Percentiles rank a stretch among this genome's conserved stretches.
These are phyloP conservation scores for Exidia glandulosa DNA, from an alignment of 768 basidiomycete species.

Conservation along the genomic window DNA sequence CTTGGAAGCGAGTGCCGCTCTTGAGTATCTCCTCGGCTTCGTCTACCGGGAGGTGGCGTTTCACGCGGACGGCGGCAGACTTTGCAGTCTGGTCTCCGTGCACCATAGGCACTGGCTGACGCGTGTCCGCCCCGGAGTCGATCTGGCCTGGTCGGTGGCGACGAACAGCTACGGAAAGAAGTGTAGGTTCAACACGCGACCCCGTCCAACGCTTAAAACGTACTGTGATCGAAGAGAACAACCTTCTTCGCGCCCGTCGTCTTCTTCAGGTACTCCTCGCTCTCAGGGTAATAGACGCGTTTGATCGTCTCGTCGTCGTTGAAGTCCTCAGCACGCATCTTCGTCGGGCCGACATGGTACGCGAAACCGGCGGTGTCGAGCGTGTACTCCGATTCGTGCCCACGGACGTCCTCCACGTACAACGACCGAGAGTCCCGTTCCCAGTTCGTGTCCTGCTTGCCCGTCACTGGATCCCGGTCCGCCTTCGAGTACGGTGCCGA, in stretches of 20 bases:
- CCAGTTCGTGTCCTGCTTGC: constrained; percentile 29
- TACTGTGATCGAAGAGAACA: constrained; percentile 58
- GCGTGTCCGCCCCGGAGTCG: constrained; percentile 25
- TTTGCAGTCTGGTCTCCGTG: constrained; percentile 44
- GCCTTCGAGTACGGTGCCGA: constrained; percentile 28
- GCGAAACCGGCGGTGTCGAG: constrained; percentile 46
- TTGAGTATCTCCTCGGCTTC: constrained; percentile 35
- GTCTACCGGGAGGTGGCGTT: constrained; percentile 35
- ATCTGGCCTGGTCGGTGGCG: constrained; percentile 27
- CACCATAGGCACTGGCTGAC: constrained; percentile 29
- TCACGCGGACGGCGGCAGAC: constrained; percentile 35
- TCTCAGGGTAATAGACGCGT: constrained; percentile 51
- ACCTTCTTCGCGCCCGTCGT: constrained; percentile 49
- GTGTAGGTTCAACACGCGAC: not conserved
- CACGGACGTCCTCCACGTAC: constrained; percentile 42
- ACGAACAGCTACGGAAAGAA: constrained; percentile 28
- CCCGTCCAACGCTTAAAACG: constrained; percentile 10
- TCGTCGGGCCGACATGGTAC: constrained; percentile 9
- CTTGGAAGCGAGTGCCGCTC: constrained; percentile 23
- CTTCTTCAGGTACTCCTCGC: constrained; percentile 44
- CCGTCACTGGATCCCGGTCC: constrained; percentile 24
- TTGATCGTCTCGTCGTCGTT: constrained; percentile 39
- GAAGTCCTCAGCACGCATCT: constrained; percentile 22
- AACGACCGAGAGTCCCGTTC: constrained; percentile 19
- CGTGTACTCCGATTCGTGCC: constrained; percentile 31